Conservation (phyloP, 768 basidiomycete species). For the Panellus pusillus region DNA sequence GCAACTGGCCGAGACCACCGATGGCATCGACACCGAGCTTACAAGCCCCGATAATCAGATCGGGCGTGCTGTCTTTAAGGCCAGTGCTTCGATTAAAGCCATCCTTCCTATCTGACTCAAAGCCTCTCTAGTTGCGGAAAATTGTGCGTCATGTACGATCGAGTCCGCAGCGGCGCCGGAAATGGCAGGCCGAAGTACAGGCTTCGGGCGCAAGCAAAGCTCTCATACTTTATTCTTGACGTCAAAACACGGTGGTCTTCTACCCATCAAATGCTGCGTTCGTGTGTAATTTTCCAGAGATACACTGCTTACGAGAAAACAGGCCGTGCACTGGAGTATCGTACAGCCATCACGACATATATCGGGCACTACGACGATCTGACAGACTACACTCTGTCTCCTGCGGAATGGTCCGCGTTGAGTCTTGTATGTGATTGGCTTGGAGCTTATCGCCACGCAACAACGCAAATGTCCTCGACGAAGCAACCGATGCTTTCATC, state of each 20-base stretch:
- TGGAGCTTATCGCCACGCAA: neutral
- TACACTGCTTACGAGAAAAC: too few species aligned
- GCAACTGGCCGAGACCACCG: neutral
- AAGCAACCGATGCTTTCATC: conserved; percentile 1
- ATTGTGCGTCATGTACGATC: too few species aligned
- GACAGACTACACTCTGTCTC: neutral
- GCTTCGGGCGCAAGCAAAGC: too few species aligned
- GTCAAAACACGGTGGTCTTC: neutral
- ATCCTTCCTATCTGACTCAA: too few species aligned
- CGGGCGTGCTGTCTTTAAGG: conserved; percentile 2
- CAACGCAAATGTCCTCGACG: neutral
- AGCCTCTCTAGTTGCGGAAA: too few species aligned
- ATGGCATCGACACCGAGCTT: too few species aligned
- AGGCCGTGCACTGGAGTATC: too few species aligned
- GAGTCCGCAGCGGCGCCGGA: too few species aligned
- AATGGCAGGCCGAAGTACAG: too few species aligned
- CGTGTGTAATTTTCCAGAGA: neutral
- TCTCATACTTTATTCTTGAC: neutral
- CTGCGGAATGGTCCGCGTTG: neutral
- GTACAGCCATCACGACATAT: too few species aligned
- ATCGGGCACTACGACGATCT: neutral
- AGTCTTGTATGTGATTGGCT: neutral
- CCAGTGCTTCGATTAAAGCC: neutral
- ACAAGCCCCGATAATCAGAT: neutral
- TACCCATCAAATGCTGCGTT: neutral